Evolutionary conservation across 2,329 filamentous ascomycete species (phyloP).

Genomic region (Pestalotiopsis sp.): DNA sequence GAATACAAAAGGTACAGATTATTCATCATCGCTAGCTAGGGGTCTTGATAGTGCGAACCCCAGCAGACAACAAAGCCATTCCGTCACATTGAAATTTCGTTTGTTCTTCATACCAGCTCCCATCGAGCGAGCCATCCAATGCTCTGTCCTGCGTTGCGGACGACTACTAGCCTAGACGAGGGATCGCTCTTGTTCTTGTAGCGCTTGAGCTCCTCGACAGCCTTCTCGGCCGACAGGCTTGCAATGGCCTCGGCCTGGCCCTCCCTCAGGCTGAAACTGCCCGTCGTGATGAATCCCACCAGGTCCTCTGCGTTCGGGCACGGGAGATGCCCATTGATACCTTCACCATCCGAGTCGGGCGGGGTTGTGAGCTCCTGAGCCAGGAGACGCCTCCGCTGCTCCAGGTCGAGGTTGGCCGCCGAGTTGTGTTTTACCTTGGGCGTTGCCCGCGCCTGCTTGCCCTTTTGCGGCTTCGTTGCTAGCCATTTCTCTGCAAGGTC

Average conservation of each 20-base stretch:
- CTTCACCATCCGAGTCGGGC: conserved; percentile 37
- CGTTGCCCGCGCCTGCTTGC: conserved; percentile 25
- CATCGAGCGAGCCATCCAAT: conserved; percentile 78
- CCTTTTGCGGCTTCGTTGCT: conserved; percentile 37
- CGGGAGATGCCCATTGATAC: conserved; percentile 56
- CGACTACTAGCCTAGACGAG: conserved; percentile 68
- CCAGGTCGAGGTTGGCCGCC: conserved; percentile 27
- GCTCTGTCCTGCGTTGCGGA: conserved; percentile 77
- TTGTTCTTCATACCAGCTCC: conserved; percentile 59
- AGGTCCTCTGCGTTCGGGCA: conserved; percentile 76
- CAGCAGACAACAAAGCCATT: not conserved
- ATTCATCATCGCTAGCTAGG: too few relatives aligned
- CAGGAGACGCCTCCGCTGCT: conserved; percentile 42
- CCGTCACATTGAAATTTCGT: not conserved
- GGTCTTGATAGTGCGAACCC: not conserved
- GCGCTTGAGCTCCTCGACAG: conserved; percentile 42
- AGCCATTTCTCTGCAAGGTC: conserved; percentile 73
- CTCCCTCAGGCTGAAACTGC: conserved; percentile 76
- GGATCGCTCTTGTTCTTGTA: conserved; percentile 28
- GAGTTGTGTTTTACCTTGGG: conserved; percentile 27
- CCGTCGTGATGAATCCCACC: conserved; percentile 87
- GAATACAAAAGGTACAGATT: too few relatives aligned
- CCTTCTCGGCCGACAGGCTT: conserved; percentile 61
- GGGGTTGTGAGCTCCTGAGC: conserved; percentile 48
- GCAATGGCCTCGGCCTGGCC: conserved; percentile 78